These are phyloP conservation scores for Venturia pyrina DNA, from an alignment of 2,329 filamentous ascomycete species.

Conservation along the genomic window DNA sequence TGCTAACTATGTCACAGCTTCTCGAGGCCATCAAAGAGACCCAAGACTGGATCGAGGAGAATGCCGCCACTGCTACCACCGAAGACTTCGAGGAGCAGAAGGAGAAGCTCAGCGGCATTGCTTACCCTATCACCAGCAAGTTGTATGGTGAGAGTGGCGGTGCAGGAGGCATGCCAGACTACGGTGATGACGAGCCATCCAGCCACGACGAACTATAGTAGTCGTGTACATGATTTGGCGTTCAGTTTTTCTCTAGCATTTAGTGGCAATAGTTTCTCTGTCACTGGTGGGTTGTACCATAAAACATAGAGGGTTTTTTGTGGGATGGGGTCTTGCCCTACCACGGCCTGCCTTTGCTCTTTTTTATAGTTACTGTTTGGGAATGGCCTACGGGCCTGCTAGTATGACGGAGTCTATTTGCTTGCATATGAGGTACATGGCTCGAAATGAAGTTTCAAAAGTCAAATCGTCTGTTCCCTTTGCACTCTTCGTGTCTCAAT, in stretches of 20 bases:
- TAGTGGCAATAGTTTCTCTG: not conserved
- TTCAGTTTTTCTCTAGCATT: slow-evolving; percentile 2
- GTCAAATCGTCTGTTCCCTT: not conserved
- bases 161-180: slow-evolving; percentile 47
- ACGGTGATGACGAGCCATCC: slow-evolving; percentile 52
- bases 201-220: slow-evolving; percentile 41
- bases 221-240: not conserved
- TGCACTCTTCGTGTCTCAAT: no score
- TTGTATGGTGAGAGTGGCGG: slow-evolving; percentile 60
- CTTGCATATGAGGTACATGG: slow-evolving; percentile 6
- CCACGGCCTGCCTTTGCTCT: not conserved
- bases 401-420: not conserved
- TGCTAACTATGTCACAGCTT: slow-evolving; percentile 45
- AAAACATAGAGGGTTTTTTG: not conserved
- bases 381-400: not conserved
- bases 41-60: slow-evolving; percentile 94
- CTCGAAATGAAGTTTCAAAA: not conserved
- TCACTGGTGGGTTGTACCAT: slow-evolving; percentile 1
- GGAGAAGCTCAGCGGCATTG: slow-evolving; percentile 94
- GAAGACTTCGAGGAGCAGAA: slow-evolving; percentile 99
- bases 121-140: slow-evolving; percentile 99
- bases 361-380: not conserved
- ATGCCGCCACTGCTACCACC: slow-evolving; percentile 69
- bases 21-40: slow-evolving; percentile 95
- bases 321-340: slow-evolving; percentile 4